phyloP scores from a whole-genome alignment of 768 basidiomycete genomes.

The Lepiota brunneoincarnata region DNA sequence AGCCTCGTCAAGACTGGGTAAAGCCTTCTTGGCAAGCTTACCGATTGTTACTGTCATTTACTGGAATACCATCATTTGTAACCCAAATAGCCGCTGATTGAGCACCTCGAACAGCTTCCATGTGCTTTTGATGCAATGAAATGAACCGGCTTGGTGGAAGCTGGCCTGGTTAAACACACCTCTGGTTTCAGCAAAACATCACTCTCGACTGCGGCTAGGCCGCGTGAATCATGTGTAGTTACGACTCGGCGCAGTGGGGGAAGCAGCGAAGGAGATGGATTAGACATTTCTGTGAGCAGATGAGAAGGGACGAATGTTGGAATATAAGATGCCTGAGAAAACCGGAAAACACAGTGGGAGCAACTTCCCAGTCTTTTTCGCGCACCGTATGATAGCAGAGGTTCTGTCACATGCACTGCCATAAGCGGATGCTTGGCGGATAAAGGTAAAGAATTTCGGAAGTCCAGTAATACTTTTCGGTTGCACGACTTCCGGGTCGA shows the following conservation, averaged over 20 bases:
- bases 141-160: background rate
- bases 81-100: constrained; percentile 44
- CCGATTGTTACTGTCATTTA: constrained; percentile 51
- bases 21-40: constrained; percentile 16
- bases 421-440: constrained; percentile 2
- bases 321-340: constrained; percentile 7
- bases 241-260: constrained; percentile 48
- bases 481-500: constrained; percentile 5
- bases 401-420: constrained; percentile 4
- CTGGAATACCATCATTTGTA: constrained; percentile 46
- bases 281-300: constrained; percentile 23
- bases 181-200: constrained; percentile 29
- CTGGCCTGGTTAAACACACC: constrained; percentile 17
- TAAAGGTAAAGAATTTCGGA: constrained; percentile 2
- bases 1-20: background rate
- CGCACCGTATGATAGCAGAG: constrained; percentile 1
- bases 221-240: constrained; percentile 43
- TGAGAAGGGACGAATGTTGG: constrained; percentile 4
- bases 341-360: background rate
- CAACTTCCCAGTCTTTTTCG: constrained; percentile 5
- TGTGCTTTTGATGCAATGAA: constrained; percentile 21
- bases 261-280: constrained; percentile 21
- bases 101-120: constrained; percentile 32
- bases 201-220: constrained; percentile 37
- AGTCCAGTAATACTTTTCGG: background rate